Base-by-base conservation (phyloP, 1,284 basidiomycete species). In the Pascua sp. region DNA sequence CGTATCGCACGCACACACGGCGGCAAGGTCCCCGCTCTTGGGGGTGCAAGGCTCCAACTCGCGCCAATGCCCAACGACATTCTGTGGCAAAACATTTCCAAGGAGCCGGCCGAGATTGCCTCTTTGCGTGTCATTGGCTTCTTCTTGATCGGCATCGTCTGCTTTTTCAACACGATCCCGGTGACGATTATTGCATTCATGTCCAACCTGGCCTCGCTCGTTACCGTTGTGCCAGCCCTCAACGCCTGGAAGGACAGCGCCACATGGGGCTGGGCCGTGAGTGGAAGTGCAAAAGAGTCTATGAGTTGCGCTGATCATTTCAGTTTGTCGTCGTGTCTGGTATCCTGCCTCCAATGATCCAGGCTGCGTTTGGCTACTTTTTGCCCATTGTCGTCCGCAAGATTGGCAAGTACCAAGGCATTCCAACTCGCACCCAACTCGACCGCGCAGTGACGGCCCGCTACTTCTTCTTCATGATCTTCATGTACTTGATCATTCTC, bases 131-230 rank as follows among this genome's bases (percentile, higher is more conserved):
- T 82, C 38, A 79, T 88, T 37, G 93, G 93, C 36, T 90, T 89
- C 77, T 61, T 88, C 47, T 83, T 88, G 73, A 83, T 97, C 49
- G 79, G 81, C 12, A 67, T 86, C 45, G 84, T 93, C 50, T 92
- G 89, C 73, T 90, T 90, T 78, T 85, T 95, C 80, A 93, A 97
- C 79, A 94, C 90, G n/a, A 80, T 94, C 7, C 93, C 93, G 11
- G 66, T 73, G 17, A 55, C 66, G 56, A 79, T 88, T 64, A 87
- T 93, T 60, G 89, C 91, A 32, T 80, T 90, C 65, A 79, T 91
- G 56, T 88, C 90, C 60, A 91, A 91, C 77, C 80, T 92, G 73
- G 80, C 84, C 1, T 38, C 52, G 2, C 47, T 59, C 32, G 37
- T 56, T 1, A 17, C 32, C 5, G n/a, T 32, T 10, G 16, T 36